Evolutionary conservation across 371 early-diverging fungal species (phyloP).

Genomic region (Umbelopsis sp.): DNA sequence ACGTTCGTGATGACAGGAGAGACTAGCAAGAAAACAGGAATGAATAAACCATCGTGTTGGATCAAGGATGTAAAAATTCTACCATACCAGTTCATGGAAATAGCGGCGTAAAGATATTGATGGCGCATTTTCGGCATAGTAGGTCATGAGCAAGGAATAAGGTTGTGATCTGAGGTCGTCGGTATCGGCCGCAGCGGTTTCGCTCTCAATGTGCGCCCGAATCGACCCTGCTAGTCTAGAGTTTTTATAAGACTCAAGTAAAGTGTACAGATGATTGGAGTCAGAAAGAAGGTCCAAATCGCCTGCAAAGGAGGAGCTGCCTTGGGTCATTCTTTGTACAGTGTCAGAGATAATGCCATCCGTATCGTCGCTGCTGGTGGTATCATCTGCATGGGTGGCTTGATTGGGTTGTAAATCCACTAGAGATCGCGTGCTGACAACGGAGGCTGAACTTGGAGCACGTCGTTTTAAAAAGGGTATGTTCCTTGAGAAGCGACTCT

Average conservation of each 20-base stretch:
- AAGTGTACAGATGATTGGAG: slow-evolving; percentile 43
- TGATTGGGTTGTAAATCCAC: slow-evolving; percentile 26
- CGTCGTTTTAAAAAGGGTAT: slow-evolving; percentile 14
- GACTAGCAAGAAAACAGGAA: slow-evolving; percentile 24
- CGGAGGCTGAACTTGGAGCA: slow-evolving; percentile 4
- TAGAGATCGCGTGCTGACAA: slow-evolving; percentile 20
- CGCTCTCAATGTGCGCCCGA: slow-evolving; percentile 64
- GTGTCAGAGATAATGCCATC: slow-evolving; percentile 15
- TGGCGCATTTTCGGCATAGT: slow-evolving; percentile 70
- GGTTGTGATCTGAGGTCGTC: slow-evolving; percentile 67
- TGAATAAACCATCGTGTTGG: background rate
- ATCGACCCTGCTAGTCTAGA: slow-evolving; percentile 11
- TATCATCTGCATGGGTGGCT: background rate
- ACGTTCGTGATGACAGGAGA: slow-evolving; percentile 49
- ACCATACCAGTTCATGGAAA: slow-evolving; percentile 58
- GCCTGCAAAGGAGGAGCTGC: slow-evolving; percentile 19
- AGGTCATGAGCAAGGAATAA: slow-evolving; percentile 68
- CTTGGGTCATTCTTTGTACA: slow-evolving; percentile 10
- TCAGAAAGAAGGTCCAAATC: slow-evolving; percentile 40
- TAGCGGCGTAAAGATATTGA: slow-evolving; percentile 56
- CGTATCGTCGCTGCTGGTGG: background rate
- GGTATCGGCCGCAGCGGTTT: slow-evolving; percentile 71
- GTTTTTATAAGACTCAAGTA: slow-evolving; percentile 37
- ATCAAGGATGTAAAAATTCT: slow-evolving; percentile 16
- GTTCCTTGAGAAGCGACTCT: background rate